These are phyloP conservation scores for Papilionanthe hybrid DNA, from an alignment of 116 monocot genomes.

Conservation along the genomic window DNA sequence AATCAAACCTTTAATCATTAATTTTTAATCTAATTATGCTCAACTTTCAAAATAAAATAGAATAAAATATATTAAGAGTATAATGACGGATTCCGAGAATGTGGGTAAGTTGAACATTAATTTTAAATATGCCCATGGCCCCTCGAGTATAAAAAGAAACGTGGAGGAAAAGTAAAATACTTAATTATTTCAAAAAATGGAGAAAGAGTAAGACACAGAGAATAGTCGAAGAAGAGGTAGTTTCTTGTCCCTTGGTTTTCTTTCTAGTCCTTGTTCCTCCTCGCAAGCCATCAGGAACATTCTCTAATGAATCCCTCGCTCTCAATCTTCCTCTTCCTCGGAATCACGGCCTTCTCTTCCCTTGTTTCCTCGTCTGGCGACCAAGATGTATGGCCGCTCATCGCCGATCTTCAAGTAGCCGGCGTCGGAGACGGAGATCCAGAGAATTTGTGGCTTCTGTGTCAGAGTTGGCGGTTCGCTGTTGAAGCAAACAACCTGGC, in stretches of 20 bases:
- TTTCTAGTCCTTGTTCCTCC: not conserved
- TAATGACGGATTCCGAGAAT: too few relatives aligned
- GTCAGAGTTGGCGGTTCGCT: conserved; percentile 61
- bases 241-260: not conserved
- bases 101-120: too few relatives aligned
- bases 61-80: too few relatives aligned
- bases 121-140: too few relatives aligned
- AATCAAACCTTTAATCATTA: too few relatives aligned
- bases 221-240: too few relatives aligned
- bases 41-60: too few relatives aligned
- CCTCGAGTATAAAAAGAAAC: too few relatives aligned
- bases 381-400: conserved; percentile 1
- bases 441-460: conserved; percentile 10
- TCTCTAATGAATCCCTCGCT: conserved; percentile 1
- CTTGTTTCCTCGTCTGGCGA: not conserved
- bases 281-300: not conserved
- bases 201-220: too few relatives aligned
- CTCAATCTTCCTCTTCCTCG: conserved; percentile 1
- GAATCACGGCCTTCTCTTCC: not conserved
- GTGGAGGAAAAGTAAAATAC: too few relatives aligned
- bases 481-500: conserved; percentile 63
- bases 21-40: too few relatives aligned
- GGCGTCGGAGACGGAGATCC: not conserved
- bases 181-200: too few relatives aligned
- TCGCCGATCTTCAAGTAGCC: conserved; percentile 1